Evolutionary conservation across 192 early-diverging fungal genomes (phyloP).

Genomic region (Backusella circina): DNA sequence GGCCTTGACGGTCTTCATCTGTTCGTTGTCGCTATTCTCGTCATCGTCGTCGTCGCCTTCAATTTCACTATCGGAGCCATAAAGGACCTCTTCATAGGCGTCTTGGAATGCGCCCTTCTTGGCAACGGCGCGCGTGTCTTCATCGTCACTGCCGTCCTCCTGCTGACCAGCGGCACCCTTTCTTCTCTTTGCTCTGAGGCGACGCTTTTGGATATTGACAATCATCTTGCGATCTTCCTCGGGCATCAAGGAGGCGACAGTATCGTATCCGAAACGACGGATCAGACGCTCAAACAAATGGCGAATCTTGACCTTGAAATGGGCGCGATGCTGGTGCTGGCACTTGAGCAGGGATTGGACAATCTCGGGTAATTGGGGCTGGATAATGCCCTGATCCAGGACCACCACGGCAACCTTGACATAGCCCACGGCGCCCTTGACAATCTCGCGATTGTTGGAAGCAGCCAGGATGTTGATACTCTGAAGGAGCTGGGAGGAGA

Average conservation of each 20-base stretch:
- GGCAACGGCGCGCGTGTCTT: constrained; percentile 41
- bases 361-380: constrained; percentile 69
- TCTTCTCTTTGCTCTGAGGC: constrained; percentile 78
- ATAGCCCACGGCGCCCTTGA: constrained; percentile 88
- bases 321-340: constrained; percentile 81
- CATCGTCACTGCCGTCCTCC: constrained; percentile 45
- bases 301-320: constrained; percentile 87
- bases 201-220: constrained; percentile 88
- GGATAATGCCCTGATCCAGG: constrained; percentile 68
- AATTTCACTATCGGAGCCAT: constrained; percentile 91
- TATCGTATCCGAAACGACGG: constrained; percentile 77
- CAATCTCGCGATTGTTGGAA: constrained; percentile 84
- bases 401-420: constrained; percentile 87
- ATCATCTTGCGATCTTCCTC: constrained; percentile 87
- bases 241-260: constrained; percentile 75
- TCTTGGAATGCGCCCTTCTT: constrained; percentile 61
- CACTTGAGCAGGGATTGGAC: constrained; percentile 74
- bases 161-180: constrained; percentile 49
- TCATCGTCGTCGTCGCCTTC: constrained; percentile 59
- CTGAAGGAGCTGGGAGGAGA: constrained; percentile 71
- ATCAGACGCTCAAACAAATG: constrained; percentile 92
- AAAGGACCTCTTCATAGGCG: constrained; percentile 86
- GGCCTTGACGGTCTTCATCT: constrained; percentile 31
- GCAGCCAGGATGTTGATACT: constrained; percentile 81
- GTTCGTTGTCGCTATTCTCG: constrained; percentile 58